Base-by-base conservation (phyloP, 169 alveolate genomes). In the Cystoisospora suis region DNA sequence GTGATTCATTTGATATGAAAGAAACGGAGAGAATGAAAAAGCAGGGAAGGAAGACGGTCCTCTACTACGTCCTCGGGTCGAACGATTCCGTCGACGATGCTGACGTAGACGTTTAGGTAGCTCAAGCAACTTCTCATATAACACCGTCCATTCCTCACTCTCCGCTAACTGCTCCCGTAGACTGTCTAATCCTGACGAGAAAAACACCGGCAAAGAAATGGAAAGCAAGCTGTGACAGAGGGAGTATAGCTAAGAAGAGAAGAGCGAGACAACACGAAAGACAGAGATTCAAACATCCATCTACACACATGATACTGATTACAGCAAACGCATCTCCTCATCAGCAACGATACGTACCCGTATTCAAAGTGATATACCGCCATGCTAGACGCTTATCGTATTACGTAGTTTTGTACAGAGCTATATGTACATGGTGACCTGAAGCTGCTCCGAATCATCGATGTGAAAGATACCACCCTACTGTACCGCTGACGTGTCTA, bases 111-210 rank as follows among this genome's bases (percentile, higher is more conserved):
- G 83, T 34, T 72, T 72, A 32, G 88, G 92, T 65, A 88, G 72
- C 75, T 88, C 92, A 70, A 88, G 75, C 65, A 88, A 58, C 56
- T 79, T 83, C n/a, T 88, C 88, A 46, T 88, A 88, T 45, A 88
- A 81, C 9, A 56, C 75, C 70, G 77, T 75, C 92, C 92, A 88
- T 59, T 88, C 89, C 80, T 70, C 92, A 17, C 92, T 88, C 77
- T 88, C 86, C 59, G 49, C 88, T 61, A 88, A 77, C 92, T 88
- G 92, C 83, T 58, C 49, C 72, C 83, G 92, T 83, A 88, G 92
- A 72, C 45, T 42, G 83, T 88, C 81, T 38, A 88, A 70, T 12
- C 92, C 87, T 38, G 47, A n/a, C n/a, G n/a, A n/a, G n/a, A n/a
- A n/a, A n/a, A n/a, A n/a, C n/a, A n/a, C n/a, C 34, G 29, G 34